Conservation (phyloP, 345 rosid genomes). For the Ailanthus altissimus region DNA sequence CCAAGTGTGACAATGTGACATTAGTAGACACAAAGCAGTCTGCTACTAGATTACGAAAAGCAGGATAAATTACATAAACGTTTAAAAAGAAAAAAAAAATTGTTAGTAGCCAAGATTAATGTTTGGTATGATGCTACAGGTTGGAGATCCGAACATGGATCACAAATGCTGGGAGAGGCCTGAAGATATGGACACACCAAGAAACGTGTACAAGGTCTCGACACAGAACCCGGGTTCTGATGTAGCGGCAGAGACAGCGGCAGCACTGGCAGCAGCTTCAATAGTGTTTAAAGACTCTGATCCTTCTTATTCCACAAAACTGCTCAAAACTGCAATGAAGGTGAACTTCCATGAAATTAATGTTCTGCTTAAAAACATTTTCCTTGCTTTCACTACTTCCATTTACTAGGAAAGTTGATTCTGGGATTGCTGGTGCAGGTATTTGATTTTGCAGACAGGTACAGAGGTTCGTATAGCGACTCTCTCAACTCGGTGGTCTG, state of each 20-base stretch:
- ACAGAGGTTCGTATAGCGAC: slow-evolving; percentile 70
- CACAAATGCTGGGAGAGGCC: slow-evolving; percentile 82
- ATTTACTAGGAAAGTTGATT: slow-evolving; percentile 4
- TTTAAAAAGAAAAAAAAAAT: background rate
- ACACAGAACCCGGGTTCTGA: slow-evolving; percentile 70
- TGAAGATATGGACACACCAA: slow-evolving; percentile 76
- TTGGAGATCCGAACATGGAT: slow-evolving; percentile 70
- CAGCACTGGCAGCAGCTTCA: slow-evolving; percentile 79
- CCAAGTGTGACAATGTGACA: background rate
- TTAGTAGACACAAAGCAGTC: background rate
- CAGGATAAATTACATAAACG: background rate
- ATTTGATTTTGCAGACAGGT: slow-evolving; percentile 64
- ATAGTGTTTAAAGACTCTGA: slow-evolving; percentile 64
- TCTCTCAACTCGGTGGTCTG: slow-evolving; percentile 62
- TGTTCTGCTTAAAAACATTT: background rate
- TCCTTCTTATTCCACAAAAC: slow-evolving; percentile 56
- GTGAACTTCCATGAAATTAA: slow-evolving; percentile 30
- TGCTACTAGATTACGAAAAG: background rate
- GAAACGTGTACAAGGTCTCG: slow-evolving; percentile 61
- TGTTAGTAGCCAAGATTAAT: background rate
- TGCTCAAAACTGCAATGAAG: slow-evolving; percentile 54
- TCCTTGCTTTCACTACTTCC: background rate
- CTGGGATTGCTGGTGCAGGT: slow-evolving; percentile 38
- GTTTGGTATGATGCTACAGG: slow-evolving; percentile 37
- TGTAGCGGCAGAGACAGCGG: slow-evolving; percentile 81